Evolutionary conservation across 257 asterid genomes (phyloP).

Genomic region (Salvia splendens): DNA sequence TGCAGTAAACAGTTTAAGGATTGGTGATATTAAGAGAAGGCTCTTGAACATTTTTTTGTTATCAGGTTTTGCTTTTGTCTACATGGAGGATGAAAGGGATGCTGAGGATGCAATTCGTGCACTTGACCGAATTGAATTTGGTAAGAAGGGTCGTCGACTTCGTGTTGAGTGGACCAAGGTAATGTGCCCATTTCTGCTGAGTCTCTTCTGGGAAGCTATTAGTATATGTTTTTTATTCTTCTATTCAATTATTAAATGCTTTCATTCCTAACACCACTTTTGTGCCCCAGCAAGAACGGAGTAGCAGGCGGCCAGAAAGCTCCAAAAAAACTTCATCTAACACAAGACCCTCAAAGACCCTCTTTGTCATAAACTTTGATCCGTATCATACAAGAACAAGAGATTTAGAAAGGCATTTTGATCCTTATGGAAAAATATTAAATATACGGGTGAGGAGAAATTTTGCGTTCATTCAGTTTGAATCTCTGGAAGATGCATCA

Average conservation of each 20-base stretch:
- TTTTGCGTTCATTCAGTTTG: slow-evolving; percentile 79
- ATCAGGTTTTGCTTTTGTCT: slow-evolving; percentile 54
- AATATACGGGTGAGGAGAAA: slow-evolving; percentile 76
- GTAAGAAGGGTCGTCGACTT: slow-evolving; percentile 77
- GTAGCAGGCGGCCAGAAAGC: slow-evolving; percentile 53
- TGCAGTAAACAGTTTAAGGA: slow-evolving; percentile 5
- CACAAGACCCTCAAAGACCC: slow-evolving; percentile 62
- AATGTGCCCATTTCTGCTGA: background rate
- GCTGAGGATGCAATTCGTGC: slow-evolving; percentile 83
- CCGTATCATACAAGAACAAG: slow-evolving; percentile 66
- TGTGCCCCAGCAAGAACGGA: slow-evolving; percentile 66
- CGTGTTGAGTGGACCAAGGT: slow-evolving; percentile 97
- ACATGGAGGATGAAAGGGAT: slow-evolving; percentile 88
- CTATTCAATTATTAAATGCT: slow-evolving; percentile 4
- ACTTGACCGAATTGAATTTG: slow-evolving; percentile 76
- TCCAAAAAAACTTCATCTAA: slow-evolving; percentile 53
- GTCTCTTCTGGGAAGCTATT: background rate
- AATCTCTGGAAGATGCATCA: slow-evolving; percentile 70
- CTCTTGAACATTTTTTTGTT: slow-evolving; percentile 21
- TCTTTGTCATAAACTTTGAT: slow-evolving; percentile 84
- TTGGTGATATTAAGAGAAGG: background rate
- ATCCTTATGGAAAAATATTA: slow-evolving; percentile 67
- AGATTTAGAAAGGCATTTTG: slow-evolving; percentile 80
- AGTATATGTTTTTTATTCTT: background rate
- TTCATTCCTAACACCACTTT: slow-evolving; percentile 9